Conservation (phyloP, 331 rosid species). For the Pyracantha coccinea region DNA sequence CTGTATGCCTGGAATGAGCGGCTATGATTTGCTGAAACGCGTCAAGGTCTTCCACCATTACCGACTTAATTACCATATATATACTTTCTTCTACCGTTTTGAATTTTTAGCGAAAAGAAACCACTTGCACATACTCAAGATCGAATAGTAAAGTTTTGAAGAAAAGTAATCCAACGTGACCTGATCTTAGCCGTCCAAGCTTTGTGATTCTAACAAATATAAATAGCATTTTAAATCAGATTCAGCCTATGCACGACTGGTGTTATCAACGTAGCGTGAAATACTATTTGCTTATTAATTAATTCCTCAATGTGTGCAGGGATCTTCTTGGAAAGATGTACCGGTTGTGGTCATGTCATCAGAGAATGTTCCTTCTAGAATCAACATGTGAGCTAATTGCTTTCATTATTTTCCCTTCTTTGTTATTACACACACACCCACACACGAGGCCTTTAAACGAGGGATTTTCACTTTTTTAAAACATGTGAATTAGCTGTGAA, state of each 20-base stretch:
- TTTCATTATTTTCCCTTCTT: no score
- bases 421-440: no score
- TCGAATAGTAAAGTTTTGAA: no score
- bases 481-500: no score
- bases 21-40: constrained; percentile 92
- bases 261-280: no score
- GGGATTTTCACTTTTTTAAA: no score
- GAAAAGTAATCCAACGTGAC: neutral
- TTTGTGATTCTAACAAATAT: neutral
- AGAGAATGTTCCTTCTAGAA: constrained; percentile 89
- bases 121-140: neutral
- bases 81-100: neutral
- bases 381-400: constrained; percentile 48
- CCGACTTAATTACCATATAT: neutral
- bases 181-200: neutral
- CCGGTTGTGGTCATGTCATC: constrained; percentile 98
- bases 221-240: no score
- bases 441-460: no score
- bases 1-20: constrained; percentile 99
- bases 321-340: constrained; percentile 92
- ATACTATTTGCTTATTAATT: no score
- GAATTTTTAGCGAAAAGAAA: neutral
- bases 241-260: no score
- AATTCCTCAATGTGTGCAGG: constrained; percentile 46
- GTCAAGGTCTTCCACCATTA: constrained; percentile 51